Evolutionary conservation across 208 protist genomes (phyloP), one percentile per base, ranked within the genome.

Genomic region (Leptomonas pyrrhocoris): DNA sequence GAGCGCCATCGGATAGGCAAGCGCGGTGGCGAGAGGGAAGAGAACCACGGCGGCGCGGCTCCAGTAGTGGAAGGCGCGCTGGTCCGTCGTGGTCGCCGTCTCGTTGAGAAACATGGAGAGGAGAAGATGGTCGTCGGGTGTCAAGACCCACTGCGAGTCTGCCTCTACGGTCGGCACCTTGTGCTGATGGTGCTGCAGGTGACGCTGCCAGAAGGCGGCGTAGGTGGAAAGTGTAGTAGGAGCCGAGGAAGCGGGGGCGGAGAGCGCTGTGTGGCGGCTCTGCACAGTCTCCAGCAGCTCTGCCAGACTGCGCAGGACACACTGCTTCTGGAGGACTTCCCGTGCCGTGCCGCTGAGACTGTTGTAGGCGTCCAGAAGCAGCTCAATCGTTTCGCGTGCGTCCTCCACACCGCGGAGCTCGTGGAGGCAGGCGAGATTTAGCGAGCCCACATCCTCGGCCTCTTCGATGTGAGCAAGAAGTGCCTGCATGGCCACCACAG

Each of bases 41-140:
- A 93, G 31, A 5, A 60, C 43, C 3, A 61, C 71, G 15, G 87
- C 56, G 6, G 77, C 59, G 2, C 65, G 57, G 15, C 74, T 79
- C 43, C 84, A 74, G 67, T 59, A 43, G 0, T 30, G 23, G 51
- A 88, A 85, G 9, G 81, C 31, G 1, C 34, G 13, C 0, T 30
- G n/a, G 13, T 87, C 65, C 1, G 73, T 71, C 0, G 82, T 77
- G 9, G 83, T 89, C 21, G 79, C 81, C 4, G 88, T 68, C 34
- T 92, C 86, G 65, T 84, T 83, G 36, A 92, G 73, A 49, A 92
- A 89, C 68, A 92, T 77, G n/a, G 76, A 63, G 7, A 89, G 43
- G 23, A 88, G 69, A 55, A 89, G 74, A 42, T 78, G 76, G 58
- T 87, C 86, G 13, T 88, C 86, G 6, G 68, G 19, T 0, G 51